Base-by-base conservation (phyloP, 768 basidiomycete species). In the Mycena olivaceomarginata region DNA sequence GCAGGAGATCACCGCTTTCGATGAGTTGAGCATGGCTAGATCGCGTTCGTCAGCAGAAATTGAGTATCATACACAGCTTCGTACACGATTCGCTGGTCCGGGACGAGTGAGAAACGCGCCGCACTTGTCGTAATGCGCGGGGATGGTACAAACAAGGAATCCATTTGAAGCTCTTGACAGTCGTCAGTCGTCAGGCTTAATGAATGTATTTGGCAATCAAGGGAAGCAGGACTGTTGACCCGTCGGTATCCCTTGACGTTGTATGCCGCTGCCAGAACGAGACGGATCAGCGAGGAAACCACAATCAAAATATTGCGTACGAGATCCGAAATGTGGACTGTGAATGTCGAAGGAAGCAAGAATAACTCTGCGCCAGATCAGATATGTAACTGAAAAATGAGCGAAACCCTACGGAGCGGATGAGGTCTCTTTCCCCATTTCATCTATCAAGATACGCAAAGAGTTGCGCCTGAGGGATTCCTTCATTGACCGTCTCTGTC, bases 11-110 rank as follows among this genome's bases (percentile, higher is more conserved):
- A 13, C 85, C 84, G 16, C 82, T 83, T 20, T 84, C 83, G 20
- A 91, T 83, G 1, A 91, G 80, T 72, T 91, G 90, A 0, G 76
- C 70, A 75, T 83, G 77, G 3, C 84, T 85, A 70, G 9, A 63
- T 15, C 18, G 57, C 63, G n/a, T 74, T 65, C 74, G 76, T 53
- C 8, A 45, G 66, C 15, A 39, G 48, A 2, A 22, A 53, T 22
- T 41, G 48, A 18, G 22, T 25, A 9, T 13, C 25, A 59, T 12
- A 18, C 39, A 41, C 31, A 13, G 15, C n/a, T n/a, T 72, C 86
- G 70, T 81, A 90, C 88, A 86, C 48, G 16, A 89, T 81, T 18
- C 56, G 75, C 64, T 78, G 63, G 18, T 80, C 68, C 12, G 65
- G 77, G 41, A 78, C 78, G 15, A 80, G 77, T 15, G 37, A 81